These are phyloP conservation scores for Colletotrichum echinochloae DNA, from an alignment of 2,329 filamentous ascomycete genomes.

Conservation along the genomic window DNA sequence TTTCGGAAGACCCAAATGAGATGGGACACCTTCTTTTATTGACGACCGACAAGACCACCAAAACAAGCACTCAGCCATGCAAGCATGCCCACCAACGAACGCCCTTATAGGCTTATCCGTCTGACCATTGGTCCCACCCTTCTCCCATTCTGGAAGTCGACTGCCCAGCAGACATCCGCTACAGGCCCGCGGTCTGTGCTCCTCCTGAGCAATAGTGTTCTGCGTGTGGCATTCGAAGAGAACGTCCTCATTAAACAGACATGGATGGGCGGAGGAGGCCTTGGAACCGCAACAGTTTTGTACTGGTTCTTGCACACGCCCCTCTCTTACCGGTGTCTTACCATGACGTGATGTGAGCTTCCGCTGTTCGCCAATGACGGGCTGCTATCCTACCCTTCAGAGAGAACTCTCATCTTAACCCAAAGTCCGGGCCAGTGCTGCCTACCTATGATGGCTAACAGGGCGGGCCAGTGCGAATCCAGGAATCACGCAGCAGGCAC, in stretches of 20 bases:
- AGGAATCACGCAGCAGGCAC: conserved; percentile 28
- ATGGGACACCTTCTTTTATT: neutral
- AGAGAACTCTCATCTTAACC: conserved; percentile 23
- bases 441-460: conserved; percentile 24
- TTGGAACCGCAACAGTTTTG: conserved; percentile 13
- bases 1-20: conserved; percentile 3
- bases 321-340: conserved; percentile 28
- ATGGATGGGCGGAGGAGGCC: neutral
- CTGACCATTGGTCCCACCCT: neutral
- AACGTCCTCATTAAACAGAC: conserved; percentile 30
- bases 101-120: neutral
- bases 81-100: neutral
- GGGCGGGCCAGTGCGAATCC: conserved; percentile 19
- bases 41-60: conserved; percentile 1
- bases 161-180: conserved; percentile 6
- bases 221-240: conserved; percentile 31
- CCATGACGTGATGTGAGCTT: conserved; percentile 31
- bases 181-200: conserved; percentile 12
- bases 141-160: conserved; percentile 18
- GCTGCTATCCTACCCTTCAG: conserved; percentile 6
- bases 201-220: conserved; percentile 12
- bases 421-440: conserved; percentile 21
- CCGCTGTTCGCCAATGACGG: conserved; percentile 18
- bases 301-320: conserved; percentile 28
- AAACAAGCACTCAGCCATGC: neutral